These are phyloP conservation scores for Cyclospora cayetanensis DNA, from an alignment of 169 alveolate species.

Conservation along the genomic window DNA sequence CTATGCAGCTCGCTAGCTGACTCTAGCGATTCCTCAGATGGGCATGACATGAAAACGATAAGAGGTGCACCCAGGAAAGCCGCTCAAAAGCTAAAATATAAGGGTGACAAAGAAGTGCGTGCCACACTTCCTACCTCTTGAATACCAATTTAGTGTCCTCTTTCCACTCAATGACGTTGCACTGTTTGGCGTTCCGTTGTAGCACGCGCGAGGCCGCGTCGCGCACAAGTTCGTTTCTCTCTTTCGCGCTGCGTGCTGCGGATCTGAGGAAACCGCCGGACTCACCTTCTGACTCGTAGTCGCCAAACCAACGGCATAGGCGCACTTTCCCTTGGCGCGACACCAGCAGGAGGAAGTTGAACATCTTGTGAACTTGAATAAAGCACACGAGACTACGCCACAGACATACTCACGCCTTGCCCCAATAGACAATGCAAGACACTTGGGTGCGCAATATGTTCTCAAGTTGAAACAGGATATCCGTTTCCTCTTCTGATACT, in stretches of 20 bases:
- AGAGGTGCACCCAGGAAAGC: too few relatives aligned
- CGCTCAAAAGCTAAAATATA: too few relatives aligned
- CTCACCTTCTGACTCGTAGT: not conserved
- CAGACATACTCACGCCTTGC: too few relatives aligned
- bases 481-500: too few relatives aligned
- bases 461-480: too few relatives aligned
- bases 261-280: not conserved
- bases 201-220: constrained; percentile 92
- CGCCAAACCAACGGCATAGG: constrained; percentile 88
- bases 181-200: constrained; percentile 94
- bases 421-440: too few relatives aligned
- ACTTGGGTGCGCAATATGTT: too few relatives aligned
- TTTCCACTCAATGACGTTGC: constrained; percentile 98
- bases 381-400: too few relatives aligned
- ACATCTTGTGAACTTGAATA: constrained; percentile 92
- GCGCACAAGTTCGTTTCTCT: constrained; percentile 85
- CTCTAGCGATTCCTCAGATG: too few relatives aligned
- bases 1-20: too few relatives aligned
- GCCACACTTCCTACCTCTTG: constrained; percentile 93
- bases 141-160: constrained; percentile 94
- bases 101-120: too few relatives aligned
- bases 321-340: constrained; percentile 98
- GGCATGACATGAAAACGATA: too few relatives aligned
- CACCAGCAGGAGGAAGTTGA: constrained; percentile 94
- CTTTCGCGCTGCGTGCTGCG: constrained; percentile 73